Evolutionary conservation across 1,139 yeast genomes (phyloP), one percentile per base, ranked within the genome.

Genomic region (Taiozyma sp.): DNA sequence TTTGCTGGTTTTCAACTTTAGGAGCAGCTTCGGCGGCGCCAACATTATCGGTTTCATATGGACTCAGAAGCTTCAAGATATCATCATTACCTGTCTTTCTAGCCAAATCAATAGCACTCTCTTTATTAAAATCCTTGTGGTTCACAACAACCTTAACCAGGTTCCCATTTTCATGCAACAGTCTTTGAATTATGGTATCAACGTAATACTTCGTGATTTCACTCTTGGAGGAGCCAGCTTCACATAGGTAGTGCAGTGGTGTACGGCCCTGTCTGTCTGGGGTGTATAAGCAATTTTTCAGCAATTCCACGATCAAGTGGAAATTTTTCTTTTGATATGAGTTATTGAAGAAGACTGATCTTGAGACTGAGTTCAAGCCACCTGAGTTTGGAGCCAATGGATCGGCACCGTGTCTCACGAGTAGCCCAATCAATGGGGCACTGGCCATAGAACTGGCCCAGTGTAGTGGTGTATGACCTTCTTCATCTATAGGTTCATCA

Each of bases 401-500:
- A 62, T 88, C 85, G 2, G 96, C 96, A 8, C 93, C 90, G 19
- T 79, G 71, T 49, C 78, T 79, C 22, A 90, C 67, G 28, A 93
- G 69, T 22, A 88, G 71, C 57, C 85, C 88, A 48, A 90, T 81
- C 65, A 91, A 77, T 43, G 80, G 80, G 49, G 82, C 70, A 58
- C 87, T 84, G 9, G 97, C 97, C 75, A 93, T 85, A 0, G 98
- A 90, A 11, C 96, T 82, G 0, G 98, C 97, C 99, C 99, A 93
- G 66, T 93, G 98, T 57, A 93, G 77, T 1, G 97, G 90, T 0
- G 97, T 88, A 62, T 93, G 97, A 0, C 97, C 97, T 67, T 93
- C 98, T 58, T 88, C 95, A 63, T 93, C 99, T 44, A 93, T 88
- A 6, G 91, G 81, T 56, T 82, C 91, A 68, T 91, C 88, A 56